Percentiles rank a stretch among this genome's conserved stretches.
phyloP scores from a whole-genome alignment of 345 rosid genomes.

The Geranium rotundifolium region DNA sequence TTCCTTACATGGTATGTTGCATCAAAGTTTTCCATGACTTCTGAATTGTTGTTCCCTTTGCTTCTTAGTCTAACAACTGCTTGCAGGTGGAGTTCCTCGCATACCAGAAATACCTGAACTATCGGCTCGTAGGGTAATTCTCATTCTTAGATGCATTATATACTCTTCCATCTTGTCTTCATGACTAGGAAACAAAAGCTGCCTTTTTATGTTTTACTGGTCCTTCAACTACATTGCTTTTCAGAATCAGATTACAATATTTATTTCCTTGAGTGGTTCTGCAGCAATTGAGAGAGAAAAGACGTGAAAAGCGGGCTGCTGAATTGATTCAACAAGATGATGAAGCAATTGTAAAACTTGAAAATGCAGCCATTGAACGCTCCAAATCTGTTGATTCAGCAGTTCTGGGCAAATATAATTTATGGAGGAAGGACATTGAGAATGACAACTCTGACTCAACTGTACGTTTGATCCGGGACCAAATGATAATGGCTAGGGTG shows the following conservation, averaged over 20 bases:
- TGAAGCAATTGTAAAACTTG: constrained; percentile 66
- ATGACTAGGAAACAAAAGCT: neutral
- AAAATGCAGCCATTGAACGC: constrained; percentile 88
- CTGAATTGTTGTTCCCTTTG: constrained; percentile 6
- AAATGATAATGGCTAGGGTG: constrained; percentile 91
- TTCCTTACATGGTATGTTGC: constrained; percentile 6
- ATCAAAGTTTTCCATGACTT: constrained; percentile 1
- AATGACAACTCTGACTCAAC: constrained; percentile 81
- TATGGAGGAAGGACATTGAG: constrained; percentile 91
- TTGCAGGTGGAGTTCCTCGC: constrained; percentile 38
- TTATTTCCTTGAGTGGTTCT: constrained; percentile 11
- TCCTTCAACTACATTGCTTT: no score
- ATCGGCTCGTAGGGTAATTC: constrained; percentile 54
- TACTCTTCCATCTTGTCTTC: neutral
- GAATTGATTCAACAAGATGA: constrained; percentile 59
- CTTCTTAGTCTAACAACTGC: constrained; percentile 10
- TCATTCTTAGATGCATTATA: constrained; percentile 8
- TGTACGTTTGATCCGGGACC: constrained; percentile 84
- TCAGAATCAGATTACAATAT: neutral
- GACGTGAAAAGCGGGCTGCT: constrained; percentile 68
- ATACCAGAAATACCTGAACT: constrained; percentile 45
- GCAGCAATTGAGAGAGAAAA: constrained; percentile 87
- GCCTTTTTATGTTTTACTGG: no score
- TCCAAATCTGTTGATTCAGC: constrained; percentile 94
- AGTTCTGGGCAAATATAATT: constrained; percentile 83